Conservation (phyloP, 2,329 filamentous ascomycete genomes). For the Colletotrichum falcatum region DNA sequence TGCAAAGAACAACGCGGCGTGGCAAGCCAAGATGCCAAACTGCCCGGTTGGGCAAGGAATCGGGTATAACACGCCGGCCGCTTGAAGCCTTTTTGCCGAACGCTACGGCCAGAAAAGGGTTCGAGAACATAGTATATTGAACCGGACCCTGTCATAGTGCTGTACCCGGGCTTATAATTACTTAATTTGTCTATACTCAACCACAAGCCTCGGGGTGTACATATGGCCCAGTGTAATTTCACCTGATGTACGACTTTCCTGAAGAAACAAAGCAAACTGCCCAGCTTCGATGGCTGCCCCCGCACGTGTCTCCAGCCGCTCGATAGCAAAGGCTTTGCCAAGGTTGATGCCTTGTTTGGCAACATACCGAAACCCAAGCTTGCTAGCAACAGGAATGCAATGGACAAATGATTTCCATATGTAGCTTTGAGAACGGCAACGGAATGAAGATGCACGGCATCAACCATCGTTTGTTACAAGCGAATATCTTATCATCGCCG, state of each 20-base stretch:
- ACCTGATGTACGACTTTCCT: background rate
- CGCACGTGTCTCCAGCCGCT: background rate
- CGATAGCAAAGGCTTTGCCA: background rate
- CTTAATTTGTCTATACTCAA: background rate
- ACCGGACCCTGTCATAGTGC: background rate
- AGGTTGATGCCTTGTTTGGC: background rate
- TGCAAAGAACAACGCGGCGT: conserved; percentile 10
- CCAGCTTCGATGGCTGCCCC: background rate
- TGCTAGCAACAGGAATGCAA: background rate
- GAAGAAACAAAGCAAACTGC: background rate
- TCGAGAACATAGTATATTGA: background rate
- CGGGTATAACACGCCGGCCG: conserved; percentile 3
- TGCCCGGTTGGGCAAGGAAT: conserved; percentile 24
- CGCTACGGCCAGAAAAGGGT: background rate
- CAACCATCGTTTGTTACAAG: background rate
- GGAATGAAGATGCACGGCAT: background rate
- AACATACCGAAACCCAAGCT: background rate
- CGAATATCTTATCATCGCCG: background rate
- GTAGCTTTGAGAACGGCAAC: background rate
- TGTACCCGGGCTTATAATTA: too few relatives aligned
- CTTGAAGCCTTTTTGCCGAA: background rate
- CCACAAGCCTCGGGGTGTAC: background rate
- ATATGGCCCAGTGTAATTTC: too few relatives aligned
- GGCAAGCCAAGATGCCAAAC: conserved; percentile 28
- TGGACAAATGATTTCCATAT: background rate